A percentile compares a stretch with the other conserved stretches of the same genome.
These are phyloP conservation scores for Conringia planisiliqua DNA, from an alignment of 345 rosid genomes.

Conservation along the genomic window DNA sequence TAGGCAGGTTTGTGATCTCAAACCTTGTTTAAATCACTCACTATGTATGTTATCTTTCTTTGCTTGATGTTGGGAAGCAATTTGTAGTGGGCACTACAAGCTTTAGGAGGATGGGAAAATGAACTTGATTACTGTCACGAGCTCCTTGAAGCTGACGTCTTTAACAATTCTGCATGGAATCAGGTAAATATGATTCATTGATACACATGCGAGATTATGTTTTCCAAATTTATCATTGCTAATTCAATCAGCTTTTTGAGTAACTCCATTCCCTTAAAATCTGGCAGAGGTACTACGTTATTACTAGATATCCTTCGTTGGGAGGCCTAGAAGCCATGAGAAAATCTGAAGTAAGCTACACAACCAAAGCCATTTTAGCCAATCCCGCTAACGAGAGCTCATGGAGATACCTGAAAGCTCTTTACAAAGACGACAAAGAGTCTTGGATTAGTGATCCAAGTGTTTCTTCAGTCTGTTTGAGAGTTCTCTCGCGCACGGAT, in stretches of 20 bases:
- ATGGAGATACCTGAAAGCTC: constrained; percentile 85
- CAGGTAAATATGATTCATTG: constrained; percentile 47
- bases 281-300: constrained; percentile 68
- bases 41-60: neutral
- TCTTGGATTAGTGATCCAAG: constrained; percentile 54
- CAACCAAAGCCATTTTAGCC: constrained; percentile 51
- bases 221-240: neutral
- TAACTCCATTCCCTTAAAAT: neutral
- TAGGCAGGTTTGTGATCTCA: constrained; percentile 68
- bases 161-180: constrained; percentile 96
- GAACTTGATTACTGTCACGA: constrained; percentile 73
- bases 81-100: constrained; percentile 74
- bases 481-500: constrained; percentile 44
- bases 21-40: neutral
- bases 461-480: constrained; percentile 62
- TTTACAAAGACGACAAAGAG: constrained; percentile 52
- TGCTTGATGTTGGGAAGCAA: constrained; percentile 5
- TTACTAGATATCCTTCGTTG: constrained; percentile 59
- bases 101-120: constrained; percentile 89
- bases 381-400: constrained; percentile 81
- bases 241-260: neutral
- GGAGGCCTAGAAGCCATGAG: constrained; percentile 74
- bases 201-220: neutral
- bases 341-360: constrained; percentile 69
- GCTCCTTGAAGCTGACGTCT: constrained; percentile 77